Evolutionary conservation across 169 alveolate genomes (phyloP).

Genomic region (Theileria sp.): DNA sequence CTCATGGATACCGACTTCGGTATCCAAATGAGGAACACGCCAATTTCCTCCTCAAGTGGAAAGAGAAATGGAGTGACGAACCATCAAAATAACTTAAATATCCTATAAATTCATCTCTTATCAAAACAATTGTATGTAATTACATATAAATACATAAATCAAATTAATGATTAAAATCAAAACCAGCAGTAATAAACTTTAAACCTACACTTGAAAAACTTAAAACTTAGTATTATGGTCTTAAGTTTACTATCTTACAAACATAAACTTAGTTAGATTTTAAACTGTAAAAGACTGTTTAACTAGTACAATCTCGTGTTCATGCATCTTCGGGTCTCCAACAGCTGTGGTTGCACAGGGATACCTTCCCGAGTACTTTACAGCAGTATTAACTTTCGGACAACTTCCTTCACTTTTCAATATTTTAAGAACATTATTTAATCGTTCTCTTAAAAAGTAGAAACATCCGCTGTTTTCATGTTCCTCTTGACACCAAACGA

Average conservation of each 20-base stretch:
- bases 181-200: not conserved
- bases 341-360: conserved; percentile 56
- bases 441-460: conserved; percentile 67
- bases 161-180: not conserved
- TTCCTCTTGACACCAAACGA: conserved; percentile 92
- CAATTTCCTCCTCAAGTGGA: conserved; percentile 39
- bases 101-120: not conserved
- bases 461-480: conserved; percentile 88
- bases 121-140: not conserved
- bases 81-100: not conserved
- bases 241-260: too few relatives aligned
- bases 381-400: not conserved
- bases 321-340: conserved; percentile 50
- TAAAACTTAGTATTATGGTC: too few relatives aligned
- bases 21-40: conserved; percentile 49
- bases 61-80: conserved; percentile 45
- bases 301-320: conserved; percentile 24
- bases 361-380: conserved; percentile 51
- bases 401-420: conserved; percentile 8
- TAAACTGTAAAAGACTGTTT: conserved; percentile 15
- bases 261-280: not conserved
- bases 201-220: not conserved
- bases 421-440: conserved; percentile 16
- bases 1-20: conserved; percentile 53
- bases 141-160: not conserved